These are phyloP conservation scores for Avena atlantica DNA, from an alignment of 176 grass and related monocot species.

Conservation along the genomic window DNA sequence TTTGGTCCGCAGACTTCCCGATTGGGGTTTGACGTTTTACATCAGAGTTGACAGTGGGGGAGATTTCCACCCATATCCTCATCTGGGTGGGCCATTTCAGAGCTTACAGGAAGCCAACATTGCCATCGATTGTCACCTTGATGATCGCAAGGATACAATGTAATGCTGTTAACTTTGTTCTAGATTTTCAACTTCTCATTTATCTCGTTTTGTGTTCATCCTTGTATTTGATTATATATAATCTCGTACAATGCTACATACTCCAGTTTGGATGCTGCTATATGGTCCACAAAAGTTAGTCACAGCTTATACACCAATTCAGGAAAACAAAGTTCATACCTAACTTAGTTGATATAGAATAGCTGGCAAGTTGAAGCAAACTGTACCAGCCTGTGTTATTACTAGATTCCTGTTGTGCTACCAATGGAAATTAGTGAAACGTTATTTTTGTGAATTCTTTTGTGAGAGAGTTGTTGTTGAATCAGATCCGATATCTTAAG, in stretches of 20 bases:
- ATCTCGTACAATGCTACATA: neutral
- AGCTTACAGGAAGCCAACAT: neutral
- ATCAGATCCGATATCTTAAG: neutral
- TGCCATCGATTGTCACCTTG: neutral
- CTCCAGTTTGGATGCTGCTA: neutral
- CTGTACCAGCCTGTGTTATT: neutral
- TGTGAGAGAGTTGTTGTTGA: neutral
- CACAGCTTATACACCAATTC: neutral
- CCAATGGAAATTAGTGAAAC: neutral
- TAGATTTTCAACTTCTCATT: neutral
- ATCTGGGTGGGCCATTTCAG: constrained; percentile 3
- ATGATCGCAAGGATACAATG: neutral
- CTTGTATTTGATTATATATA: neutral
- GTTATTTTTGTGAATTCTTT: neutral
- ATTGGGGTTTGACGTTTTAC: constrained; percentile 13
- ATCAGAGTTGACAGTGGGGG: constrained; percentile 12
- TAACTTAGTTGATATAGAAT: neutral
- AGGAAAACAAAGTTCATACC: neutral
- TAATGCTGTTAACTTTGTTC: neutral
- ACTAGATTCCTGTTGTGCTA: neutral
- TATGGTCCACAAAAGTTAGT: neutral
- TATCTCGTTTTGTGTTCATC: neutral
- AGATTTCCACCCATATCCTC: constrained; percentile 10
- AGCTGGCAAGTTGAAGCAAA: neutral
- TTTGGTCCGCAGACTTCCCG: neutral